A percentile compares a stretch with the other conserved stretches of the same genome.
Conservation (phyloP, 192 early-diverging fungal species). For the Backusella parvicylindrica region DNA sequence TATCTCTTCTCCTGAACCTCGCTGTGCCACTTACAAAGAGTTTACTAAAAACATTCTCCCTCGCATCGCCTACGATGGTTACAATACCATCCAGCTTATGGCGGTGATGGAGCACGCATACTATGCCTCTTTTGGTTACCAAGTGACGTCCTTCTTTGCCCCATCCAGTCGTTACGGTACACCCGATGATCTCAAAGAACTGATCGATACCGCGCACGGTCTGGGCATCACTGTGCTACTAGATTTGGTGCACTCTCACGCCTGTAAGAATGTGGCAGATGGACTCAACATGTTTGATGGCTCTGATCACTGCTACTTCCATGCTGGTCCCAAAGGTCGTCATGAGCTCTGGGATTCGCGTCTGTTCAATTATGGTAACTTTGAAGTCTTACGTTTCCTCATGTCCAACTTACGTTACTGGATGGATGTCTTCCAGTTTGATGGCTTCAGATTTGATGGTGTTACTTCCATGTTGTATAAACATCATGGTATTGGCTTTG, state of each 20-base stretch:
- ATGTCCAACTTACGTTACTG: slow-evolving; percentile 94
- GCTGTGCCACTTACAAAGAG: slow-evolving; percentile 81
- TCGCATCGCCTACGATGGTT: slow-evolving; percentile 79
- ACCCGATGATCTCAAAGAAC: slow-evolving; percentile 88
- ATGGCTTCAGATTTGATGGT: slow-evolving; percentile 98
- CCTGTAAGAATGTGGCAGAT: slow-evolving; percentile 94
- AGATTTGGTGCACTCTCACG: slow-evolving; percentile 96
- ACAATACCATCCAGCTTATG: slow-evolving; percentile 84
- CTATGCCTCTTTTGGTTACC: slow-evolving; percentile 98
- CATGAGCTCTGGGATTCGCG: slow-evolving; percentile 94
- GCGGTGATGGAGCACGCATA: slow-evolving; percentile 99
- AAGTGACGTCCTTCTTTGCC: slow-evolving; percentile 96
- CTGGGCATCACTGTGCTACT: slow-evolving; percentile 85
- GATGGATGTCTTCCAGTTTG: slow-evolving; percentile 88
- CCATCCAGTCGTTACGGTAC: slow-evolving; percentile 88
- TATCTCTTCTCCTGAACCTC: slow-evolving; percentile 82
- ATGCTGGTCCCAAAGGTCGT: slow-evolving; percentile 78
- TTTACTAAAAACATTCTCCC: slow-evolving; percentile 85
- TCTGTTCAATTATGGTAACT: slow-evolving; percentile 95
- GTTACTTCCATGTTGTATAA: slow-evolving; percentile 95
- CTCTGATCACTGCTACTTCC: slow-evolving; percentile 95
- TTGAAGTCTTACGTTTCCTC: slow-evolving; percentile 91
- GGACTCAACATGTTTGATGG: slow-evolving; percentile 97
- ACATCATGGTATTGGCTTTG: slow-evolving; percentile 95
- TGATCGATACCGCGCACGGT: slow-evolving; percentile 91